A percentile compares a stretch with the other conserved stretches of the same genome.
phyloP scores from a whole-genome alignment of 2,329 filamentous ascomycete species.

The Paraphoma chrysanthemicola region DNA sequence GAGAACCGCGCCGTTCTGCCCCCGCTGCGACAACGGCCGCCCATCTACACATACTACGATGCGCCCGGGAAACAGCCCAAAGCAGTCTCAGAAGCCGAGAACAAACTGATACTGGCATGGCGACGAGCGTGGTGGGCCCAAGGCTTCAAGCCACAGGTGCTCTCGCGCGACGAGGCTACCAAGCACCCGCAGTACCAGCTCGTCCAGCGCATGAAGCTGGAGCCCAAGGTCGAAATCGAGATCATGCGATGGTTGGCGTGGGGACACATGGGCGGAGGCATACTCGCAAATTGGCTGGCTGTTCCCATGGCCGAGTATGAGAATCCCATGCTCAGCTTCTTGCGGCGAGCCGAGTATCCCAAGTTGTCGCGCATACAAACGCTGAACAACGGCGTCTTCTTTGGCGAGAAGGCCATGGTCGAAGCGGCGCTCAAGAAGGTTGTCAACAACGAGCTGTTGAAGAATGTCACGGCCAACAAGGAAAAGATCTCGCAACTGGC shows the following conservation, averaged over 20 bases:
- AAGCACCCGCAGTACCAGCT: conserved; percentile 79
- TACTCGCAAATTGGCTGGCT: conserved; percentile 79
- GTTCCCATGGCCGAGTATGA: conserved; percentile 83
- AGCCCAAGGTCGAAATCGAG: conserved; percentile 56
- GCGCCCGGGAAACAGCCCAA: conserved; percentile 67
- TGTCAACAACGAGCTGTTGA: conserved; percentile 60
- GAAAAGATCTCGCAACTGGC: conserved; percentile 65
- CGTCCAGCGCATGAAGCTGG: conserved; percentile 61
- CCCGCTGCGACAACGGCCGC: conserved; percentile 71
- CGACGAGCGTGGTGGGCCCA: conserved; percentile 94
- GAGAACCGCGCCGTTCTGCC: conserved; percentile 85
- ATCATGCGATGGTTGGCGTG: conserved; percentile 89
- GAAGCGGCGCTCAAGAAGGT: conserved; percentile 52
- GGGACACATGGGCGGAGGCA: conserved; percentile 85
- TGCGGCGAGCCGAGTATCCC: conserved; percentile 79
- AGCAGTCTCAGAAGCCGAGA: conserved; percentile 74
- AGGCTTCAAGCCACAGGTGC: conserved; percentile 84
- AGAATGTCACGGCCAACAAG: conserved; percentile 63
- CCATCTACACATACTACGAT: conserved; percentile 93
- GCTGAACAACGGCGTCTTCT: conserved; percentile 74
- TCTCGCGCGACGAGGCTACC: conserved; percentile 81
- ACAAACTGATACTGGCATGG: conserved; percentile 83
- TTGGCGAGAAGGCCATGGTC: conserved; percentile 66
- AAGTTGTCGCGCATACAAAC: conserved; percentile 76
- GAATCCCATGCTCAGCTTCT: conserved; percentile 72